A percentile compares a stretch with the other conserved stretches of the same genome.
phyloP scores from a whole-genome alignment of 805 yeast genomes.

The Saturnispora besseyi region DNA sequence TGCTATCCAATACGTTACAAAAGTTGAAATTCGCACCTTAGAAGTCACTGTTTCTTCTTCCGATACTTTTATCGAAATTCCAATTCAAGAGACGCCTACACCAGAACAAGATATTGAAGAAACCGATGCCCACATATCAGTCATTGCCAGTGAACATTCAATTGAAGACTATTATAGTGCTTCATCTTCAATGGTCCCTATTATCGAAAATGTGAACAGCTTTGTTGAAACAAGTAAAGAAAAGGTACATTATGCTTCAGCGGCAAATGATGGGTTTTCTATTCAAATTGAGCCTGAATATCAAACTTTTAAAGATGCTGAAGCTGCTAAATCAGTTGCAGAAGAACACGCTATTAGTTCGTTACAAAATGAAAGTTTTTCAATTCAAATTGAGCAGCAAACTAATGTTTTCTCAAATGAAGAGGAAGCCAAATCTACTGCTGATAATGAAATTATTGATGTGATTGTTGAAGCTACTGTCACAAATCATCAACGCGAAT shows the following conservation, averaged over 20 bases:
- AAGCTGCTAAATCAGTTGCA: background rate
- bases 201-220: too few species aligned
- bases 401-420: background rate
- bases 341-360: background rate
- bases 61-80: too few species aligned
- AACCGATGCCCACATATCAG: too few species aligned
- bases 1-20: background rate
- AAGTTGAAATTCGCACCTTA: background rate
- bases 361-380: background rate
- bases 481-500: background rate
- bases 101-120: background rate
- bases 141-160: too few species aligned
- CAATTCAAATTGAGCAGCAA: slow-evolving; percentile 8
- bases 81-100: background rate
- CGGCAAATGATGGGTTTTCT: background rate
- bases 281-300: background rate
- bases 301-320: background rate
- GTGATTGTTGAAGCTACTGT: background rate
- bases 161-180: too few species aligned
- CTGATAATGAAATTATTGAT: background rate
- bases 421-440: background rate
- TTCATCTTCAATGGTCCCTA: too few species aligned
- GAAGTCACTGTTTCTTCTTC: background rate
- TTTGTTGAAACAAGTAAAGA: too few species aligned
- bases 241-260: too few species aligned